Base-by-base conservation (phyloP, 129 eudicot genomes). In the Escallonia herrerae region DNA sequence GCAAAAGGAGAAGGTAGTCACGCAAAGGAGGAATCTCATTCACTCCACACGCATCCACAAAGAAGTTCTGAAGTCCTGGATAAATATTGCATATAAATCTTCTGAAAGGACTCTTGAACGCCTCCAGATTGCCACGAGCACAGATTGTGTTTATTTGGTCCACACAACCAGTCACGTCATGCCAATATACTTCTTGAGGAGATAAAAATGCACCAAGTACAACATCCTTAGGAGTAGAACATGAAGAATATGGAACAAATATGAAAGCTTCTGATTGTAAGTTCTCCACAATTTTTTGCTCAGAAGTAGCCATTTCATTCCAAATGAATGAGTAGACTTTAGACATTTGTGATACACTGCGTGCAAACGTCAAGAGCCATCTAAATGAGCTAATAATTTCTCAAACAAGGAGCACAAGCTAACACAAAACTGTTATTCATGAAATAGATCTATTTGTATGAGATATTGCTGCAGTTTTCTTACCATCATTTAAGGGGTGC, bases 1-100 rank as follows among this genome's bases (percentile, higher is more conserved):
- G 78, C 77, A 91, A 83, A 71, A 85, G 74, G 60, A 73, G 71
- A 69, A 91, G 81, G 70, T 85, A 88, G 65, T 73, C 71, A n/a
- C 80, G 70, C 60, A 81, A 68, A 33, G 83, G 81, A 56, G 96
- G 96, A 41, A 66, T 74, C 74, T 91, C 87, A 49, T 68, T 65
- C 55, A 91, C 96, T 42, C 98, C 95, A 80, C 98, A 91, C 72
- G 70, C 85, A 38, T 83, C 73, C 68, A 91, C 96, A 77, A 91
- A 91, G 64, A 91, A 91, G 56, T 81, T 81, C 8, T 65, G 95
- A 65, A 91, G 89, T 59, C 66, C 65, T 15, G 98, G 96, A 78
- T 87, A 91, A 7, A 83, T 45, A 55, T 65, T 81, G 73, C 74
- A 65, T 62, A 91, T 63, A 85, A 78, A 81, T 77, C 73, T 83